A percentile compares a stretch with the other conserved stretches of the same genome.
phyloP scores from a whole-genome alignment of 495 filamentous ascomycete species.

The Chaetomidium leptoderma region DNA sequence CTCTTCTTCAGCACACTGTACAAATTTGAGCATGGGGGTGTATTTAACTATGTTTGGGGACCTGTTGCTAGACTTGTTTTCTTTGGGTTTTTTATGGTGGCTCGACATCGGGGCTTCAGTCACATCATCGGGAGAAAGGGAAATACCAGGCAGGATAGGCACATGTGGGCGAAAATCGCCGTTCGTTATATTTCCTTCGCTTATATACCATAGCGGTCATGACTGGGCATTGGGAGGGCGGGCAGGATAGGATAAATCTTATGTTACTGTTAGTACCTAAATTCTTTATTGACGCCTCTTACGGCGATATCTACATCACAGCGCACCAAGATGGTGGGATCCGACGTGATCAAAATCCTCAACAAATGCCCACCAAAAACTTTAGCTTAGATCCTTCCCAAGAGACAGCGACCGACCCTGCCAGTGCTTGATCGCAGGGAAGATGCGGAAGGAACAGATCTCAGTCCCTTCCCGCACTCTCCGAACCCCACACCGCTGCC shows the following conservation, averaged over 20 bases:
- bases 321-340: too few species aligned
- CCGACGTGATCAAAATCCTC: too few species aligned
- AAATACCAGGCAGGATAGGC: constrained; percentile 14
- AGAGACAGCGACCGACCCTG: neutral
- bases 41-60: constrained; percentile 6
- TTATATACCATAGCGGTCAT: constrained; percentile 3
- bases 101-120: constrained; percentile 1
- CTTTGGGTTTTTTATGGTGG: neutral
- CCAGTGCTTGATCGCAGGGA: neutral
- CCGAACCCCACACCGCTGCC: neutral
- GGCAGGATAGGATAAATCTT: neutral
- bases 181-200: constrained; percentile 2
- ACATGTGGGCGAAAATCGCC: constrained; percentile 9
- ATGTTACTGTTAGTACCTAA: neutral
- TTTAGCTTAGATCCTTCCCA: constrained; percentile 4
- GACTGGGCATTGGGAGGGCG: constrained; percentile 8
- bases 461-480: neutral
- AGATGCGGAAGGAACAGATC: neutral
- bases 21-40: neutral
- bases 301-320: too few species aligned
- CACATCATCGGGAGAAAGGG: neutral
- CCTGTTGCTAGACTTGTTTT: neutral
- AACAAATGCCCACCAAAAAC: neutral
- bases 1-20: neutral
- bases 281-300: constrained; percentile 2